Base-by-base conservation (phyloP, 345 rosid genomes). In the Clausena lansium region DNA sequence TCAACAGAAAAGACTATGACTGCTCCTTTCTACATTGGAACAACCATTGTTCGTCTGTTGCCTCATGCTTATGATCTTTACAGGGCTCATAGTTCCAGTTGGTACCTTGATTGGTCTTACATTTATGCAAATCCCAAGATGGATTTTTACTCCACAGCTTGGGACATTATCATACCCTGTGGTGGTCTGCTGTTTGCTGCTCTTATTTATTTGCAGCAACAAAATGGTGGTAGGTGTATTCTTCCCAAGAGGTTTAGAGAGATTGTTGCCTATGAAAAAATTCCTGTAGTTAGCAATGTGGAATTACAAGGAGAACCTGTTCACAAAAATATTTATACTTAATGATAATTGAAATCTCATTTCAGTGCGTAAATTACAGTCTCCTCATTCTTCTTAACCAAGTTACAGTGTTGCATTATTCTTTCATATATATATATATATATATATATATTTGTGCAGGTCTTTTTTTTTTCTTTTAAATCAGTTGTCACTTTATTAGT, bases 11-110 rank as follows among this genome's bases (percentile, higher is more conserved):
- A 86, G 72, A 72, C 92, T 70, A 93, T 95, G 35, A 78, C 96
- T 67, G 71, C 79, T 61, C 64, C 84, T 41, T 93, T 91, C 70
- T 95, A 91, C 57, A 11, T 74, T 2, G 98, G 98, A 66, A 84
- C 86, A 80, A 91, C 94, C 66, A 1, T 91, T 7, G 87, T 92
- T 60, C 91, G 89, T 4, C 41, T 91, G 62, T 84, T 95, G 60
- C 98, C 99, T 33, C 99, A 95, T 76, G 91, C 91, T 19, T 95
- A 95, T 75, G 99, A 95, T 82, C 92, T 95, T 36, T 92, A 88
- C 83, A 85, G 94, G 86, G 88, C 92, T 57, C 93, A 72, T 75
- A 86, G 85, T 74, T 88, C 89, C 10, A 62, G 89, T 61, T 80
- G 88, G 86, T 80, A 84, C 78, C 86, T 86, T 28, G 94, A 85